Base-by-base conservation (phyloP, 2,329 filamentous ascomycete species). In the Neonectria punicea region DNA sequence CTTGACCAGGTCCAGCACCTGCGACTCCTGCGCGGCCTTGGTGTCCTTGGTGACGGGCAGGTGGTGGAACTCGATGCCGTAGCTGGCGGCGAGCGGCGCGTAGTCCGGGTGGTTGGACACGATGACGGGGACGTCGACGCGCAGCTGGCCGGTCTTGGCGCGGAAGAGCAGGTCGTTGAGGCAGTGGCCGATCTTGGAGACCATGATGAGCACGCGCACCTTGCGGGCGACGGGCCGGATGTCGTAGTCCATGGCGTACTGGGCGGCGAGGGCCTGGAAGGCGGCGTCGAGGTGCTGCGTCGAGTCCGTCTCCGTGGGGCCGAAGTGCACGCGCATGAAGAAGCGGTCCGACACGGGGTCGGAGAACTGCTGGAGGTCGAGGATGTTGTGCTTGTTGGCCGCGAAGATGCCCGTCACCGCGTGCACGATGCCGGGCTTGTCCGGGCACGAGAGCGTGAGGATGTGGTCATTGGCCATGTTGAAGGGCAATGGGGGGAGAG, bases 291-390 rank as follows among this genome's bases (percentile, higher is more conserved):
- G 82, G 68, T 86, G 80, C 20, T 83, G 83, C 53, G 83, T 86
- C 66, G 80, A 84, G 63, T 64, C 66, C 65, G 77, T 78, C 7
- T 83, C 80, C 41, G 84, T 84, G 65, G 91, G 87, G 10, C 89
- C 90, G 74, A 95, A 95, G 79, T 94, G 92, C 72, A 95, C 92
- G 77, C 93, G 88, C 93, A 96, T 95, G 83, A 96, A 96, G 84
- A 96, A 96, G 63, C 87, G 90, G 76, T 92, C 83, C 20, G 90
- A 92, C 25, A 84, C 87, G 28, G 89, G 88, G 80, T 95, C 93
- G 46, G 89, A 92, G 84, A 93, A 96, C 81, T 96, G 93, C 81
- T 94, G 92, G 69, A 94, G 87, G 80, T 96, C 92, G 69, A 95
- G 84, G 77, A 96, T 93, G 80, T 94, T 96, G 81, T 94, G 86